Conservation (phyloP, 108 stramenopile species). For the Nitzschia inconspicua region DNA sequence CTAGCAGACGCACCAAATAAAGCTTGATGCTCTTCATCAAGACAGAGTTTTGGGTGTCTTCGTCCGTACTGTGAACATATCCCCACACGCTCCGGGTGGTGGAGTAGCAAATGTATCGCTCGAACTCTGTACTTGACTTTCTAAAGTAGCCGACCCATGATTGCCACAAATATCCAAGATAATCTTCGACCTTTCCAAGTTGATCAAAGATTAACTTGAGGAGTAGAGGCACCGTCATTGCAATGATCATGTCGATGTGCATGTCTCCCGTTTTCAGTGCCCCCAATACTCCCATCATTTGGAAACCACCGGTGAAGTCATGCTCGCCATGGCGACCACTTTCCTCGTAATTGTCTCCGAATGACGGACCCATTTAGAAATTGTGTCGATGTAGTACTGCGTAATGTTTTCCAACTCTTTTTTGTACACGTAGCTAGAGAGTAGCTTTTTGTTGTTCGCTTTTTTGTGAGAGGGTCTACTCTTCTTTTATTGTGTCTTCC, state of each 20-base stretch:
- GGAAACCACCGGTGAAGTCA: too few relatives aligned
- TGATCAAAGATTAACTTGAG: constrained; percentile 27
- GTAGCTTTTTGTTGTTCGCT: too few relatives aligned
- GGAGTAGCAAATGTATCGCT: constrained; percentile 32
- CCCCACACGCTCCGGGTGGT: constrained; percentile 20
- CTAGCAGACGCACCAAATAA: too few relatives aligned
- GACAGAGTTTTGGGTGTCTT: constrained; percentile 38
- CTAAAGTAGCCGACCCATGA: constrained; percentile 1
- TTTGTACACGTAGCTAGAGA: too few relatives aligned
- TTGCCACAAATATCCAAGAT: constrained; percentile 1
- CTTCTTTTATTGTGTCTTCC: too few relatives aligned
- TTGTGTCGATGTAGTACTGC: too few relatives aligned
- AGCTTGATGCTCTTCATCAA: constrained; percentile 49
- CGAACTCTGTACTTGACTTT: background rate
- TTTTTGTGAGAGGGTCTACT: too few relatives aligned
- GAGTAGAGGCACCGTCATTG: constrained; percentile 59
- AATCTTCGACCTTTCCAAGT: constrained; percentile 6
- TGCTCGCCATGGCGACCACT: too few relatives aligned
- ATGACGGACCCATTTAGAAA: too few relatives aligned
- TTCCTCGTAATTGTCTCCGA: too few relatives aligned
- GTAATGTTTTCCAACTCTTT: too few relatives aligned
- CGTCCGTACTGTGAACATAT: constrained; percentile 9
- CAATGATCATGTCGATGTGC: constrained; percentile 58
- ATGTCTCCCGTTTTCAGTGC: constrained; percentile 59
- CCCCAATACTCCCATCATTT: constrained; percentile 49